These are phyloP conservation scores for Syzygium aromaticum DNA, from an alignment of 345 rosid species.

Conservation along the genomic window DNA sequence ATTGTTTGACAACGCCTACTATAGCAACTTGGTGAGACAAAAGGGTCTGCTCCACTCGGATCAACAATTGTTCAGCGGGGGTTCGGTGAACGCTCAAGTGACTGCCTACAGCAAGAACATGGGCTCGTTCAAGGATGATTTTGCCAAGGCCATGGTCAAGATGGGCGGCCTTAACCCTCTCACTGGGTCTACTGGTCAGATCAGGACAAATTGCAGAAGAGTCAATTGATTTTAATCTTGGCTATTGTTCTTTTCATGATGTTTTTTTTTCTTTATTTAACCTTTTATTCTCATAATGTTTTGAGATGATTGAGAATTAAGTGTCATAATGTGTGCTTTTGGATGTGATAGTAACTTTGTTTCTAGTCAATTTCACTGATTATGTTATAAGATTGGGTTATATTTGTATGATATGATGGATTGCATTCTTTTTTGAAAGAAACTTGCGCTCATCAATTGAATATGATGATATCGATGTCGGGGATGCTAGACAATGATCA, in stretches of 20 bases:
- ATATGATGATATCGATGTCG: neutral
- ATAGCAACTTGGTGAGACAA: constrained; percentile 2
- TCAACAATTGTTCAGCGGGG: constrained; percentile 6
- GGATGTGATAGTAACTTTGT: neutral
- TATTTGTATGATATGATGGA: neutral
- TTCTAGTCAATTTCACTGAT: neutral
- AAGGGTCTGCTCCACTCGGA: constrained; percentile 10
- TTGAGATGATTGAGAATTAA: neutral
- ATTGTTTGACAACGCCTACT: constrained; percentile 4
- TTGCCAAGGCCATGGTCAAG: constrained; percentile 7
- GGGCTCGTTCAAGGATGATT: neutral
- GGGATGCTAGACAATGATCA: neutral
- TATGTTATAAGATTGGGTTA: neutral
- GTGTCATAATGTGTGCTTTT: neutral
- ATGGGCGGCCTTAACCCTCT: constrained; percentile 12
- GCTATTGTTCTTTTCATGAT: neutral
- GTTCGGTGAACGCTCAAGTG: constrained; percentile 1
- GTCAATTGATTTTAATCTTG: neutral
- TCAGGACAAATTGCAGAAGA: constrained; percentile 1
- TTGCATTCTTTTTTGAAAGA: neutral
- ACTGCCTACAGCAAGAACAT: neutral
- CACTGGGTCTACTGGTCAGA: neutral
- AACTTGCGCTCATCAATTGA: neutral
- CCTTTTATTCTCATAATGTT: neutral
- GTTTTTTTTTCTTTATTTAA: neutral